Evolutionary conservation across 768 basidiomycete genomes (phyloP).

Genomic region (Crucibulum laeve): DNA sequence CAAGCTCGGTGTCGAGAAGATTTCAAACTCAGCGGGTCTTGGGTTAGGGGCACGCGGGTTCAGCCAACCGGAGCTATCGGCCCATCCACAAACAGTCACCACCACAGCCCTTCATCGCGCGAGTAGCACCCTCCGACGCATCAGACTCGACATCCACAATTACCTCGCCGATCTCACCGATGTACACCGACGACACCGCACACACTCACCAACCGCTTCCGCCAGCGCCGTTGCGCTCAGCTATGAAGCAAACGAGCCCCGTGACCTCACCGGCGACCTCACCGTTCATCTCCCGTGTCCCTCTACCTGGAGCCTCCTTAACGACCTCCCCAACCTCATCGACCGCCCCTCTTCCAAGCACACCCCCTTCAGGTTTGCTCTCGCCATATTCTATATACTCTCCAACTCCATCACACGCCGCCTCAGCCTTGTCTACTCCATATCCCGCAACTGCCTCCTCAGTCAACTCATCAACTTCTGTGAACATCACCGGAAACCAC

Average conservation of each 20-base stretch:
- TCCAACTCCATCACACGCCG: conserved; percentile 8
- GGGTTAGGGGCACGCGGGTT: too few relatives aligned
- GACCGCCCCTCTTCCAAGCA: conserved; percentile 3
- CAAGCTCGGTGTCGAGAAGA: too few relatives aligned
- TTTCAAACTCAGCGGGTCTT: too few relatives aligned
- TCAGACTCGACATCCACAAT: too few relatives aligned
- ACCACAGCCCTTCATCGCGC: too few relatives aligned
- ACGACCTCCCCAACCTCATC: conserved; percentile 6
- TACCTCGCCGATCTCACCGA: not conserved
- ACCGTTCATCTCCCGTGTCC: conserved; percentile 6
- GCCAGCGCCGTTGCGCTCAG: conserved; percentile 11
- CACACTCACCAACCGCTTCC: conserved; percentile 11
- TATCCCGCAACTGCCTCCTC: not conserved
- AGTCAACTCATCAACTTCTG: not conserved
- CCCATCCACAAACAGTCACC: too few relatives aligned
- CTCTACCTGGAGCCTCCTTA: conserved; percentile 9
- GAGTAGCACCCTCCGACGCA: too few relatives aligned
- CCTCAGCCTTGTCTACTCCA: conserved; percentile 3
- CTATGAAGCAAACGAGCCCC: conserved; percentile 9
- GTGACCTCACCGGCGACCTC: conserved; percentile 8
- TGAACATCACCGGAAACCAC: not conserved
- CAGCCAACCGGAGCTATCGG: too few relatives aligned
- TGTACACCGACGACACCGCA: not conserved
- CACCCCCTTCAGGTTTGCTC: conserved; percentile 5
- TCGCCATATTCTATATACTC: conserved; percentile 3